Conservation (phyloP, 306 rosid species). For the Cicer judaicum region DNA sequence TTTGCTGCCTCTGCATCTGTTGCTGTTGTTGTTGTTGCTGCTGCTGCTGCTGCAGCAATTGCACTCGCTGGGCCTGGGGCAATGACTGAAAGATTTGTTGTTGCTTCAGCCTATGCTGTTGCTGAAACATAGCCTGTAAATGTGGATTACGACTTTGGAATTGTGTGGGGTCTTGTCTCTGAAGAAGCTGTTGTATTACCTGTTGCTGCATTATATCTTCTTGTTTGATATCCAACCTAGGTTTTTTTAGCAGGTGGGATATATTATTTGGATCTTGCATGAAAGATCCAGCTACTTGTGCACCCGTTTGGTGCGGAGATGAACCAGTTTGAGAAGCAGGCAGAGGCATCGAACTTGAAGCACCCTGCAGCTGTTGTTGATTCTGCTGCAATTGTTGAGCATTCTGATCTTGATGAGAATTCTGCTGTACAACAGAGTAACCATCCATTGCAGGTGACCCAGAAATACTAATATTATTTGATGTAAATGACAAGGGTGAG, state of each 20-base stretch:
- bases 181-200: conserved; percentile 79
- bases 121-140: conserved; percentile 79
- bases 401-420: conserved; percentile 82
- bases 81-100: conserved; percentile 81
- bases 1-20: conserved; percentile 84
- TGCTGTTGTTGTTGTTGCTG: conserved; percentile 62
- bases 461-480: conserved; percentile 87
- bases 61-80: conserved; percentile 85
- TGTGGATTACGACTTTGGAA: conserved; percentile 79
- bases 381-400: conserved; percentile 74
- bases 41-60: conserved; percentile 53
- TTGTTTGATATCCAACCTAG: conserved; percentile 82
- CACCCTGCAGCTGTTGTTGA: conserved; percentile 73
- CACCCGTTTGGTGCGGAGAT: conserved; percentile 62
- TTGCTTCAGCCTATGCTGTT: conserved; percentile 67
- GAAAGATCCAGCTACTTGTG: conserved; percentile 66
- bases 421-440: conserved; percentile 84
- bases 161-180: conserved; percentile 83
- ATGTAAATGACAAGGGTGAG: conserved; percentile 94
- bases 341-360: conserved; percentile 70
- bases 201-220: conserved; percentile 84
- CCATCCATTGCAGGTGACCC: conserved; percentile 95
- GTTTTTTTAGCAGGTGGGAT: conserved; percentile 74
- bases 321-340: conserved; percentile 69
- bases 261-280: conserved; percentile 75